Conservation (phyloP, 257 asterid genomes). For the Solanum chilense region DNA sequence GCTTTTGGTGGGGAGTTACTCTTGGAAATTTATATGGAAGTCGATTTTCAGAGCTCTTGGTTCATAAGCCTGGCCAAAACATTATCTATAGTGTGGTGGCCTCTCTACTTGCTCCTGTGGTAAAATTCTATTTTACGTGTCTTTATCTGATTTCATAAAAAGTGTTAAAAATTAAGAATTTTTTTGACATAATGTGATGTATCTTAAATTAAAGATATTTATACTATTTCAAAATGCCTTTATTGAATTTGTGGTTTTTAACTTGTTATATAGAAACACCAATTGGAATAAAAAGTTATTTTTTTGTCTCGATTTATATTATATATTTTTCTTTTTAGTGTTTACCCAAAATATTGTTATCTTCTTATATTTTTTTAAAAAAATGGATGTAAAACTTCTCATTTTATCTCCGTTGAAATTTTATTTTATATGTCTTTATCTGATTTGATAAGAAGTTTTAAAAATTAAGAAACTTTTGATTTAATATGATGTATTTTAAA, state of each 20-base stretch:
- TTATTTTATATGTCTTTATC: neutral
- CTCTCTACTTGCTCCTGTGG: constrained; percentile 50
- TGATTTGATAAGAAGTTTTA: rapidly evolving
- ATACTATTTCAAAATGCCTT: neutral
- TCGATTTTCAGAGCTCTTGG: constrained; percentile 52
- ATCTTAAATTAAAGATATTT: neutral
- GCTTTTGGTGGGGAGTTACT: constrained; percentile 37
- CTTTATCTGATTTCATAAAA: neutral
- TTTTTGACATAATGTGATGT: neutral
- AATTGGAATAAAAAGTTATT: neutral
- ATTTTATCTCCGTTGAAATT: neutral
- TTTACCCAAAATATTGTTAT: neutral
- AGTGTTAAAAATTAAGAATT: too few species aligned
- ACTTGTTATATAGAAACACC: neutral
- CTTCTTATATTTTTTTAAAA: neutral
- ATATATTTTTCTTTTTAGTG: neutral
- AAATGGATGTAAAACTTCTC: neutral
- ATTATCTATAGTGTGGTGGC: constrained; percentile 22
- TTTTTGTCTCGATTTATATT: neutral
- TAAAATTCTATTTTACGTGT: neutral
- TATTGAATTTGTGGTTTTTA: neutral
- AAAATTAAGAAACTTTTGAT: neutral
- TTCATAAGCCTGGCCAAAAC: constrained; percentile 72
- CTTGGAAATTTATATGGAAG: constrained; percentile 18
- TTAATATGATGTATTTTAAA: neutral